Conservation (phyloP, 1,284 basidiomycete genomes). For the Cutaneotrichosporon mucoides region DNA sequence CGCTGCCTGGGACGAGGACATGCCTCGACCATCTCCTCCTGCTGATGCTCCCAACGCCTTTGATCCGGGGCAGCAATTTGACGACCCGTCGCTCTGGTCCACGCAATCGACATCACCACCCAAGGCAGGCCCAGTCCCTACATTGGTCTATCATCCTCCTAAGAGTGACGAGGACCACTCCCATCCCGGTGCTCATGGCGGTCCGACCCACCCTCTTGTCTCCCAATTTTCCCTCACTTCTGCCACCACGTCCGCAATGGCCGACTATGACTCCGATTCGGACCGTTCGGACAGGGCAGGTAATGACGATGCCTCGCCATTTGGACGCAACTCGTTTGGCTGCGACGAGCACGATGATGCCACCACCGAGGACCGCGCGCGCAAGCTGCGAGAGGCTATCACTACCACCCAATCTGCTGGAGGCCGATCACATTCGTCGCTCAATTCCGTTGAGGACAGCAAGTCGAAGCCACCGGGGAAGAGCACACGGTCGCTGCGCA, state of each 20-base stretch:
- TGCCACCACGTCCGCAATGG: not conserved
- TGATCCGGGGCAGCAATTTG: not conserved
- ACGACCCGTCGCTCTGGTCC: not conserved
- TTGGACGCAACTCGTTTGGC: constrained; percentile 9
- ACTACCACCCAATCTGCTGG: not conserved
- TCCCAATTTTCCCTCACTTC: constrained; percentile 1
- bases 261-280: constrained; percentile 2
- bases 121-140: not conserved
- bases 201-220: not conserved
- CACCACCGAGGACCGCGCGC: not conserved
- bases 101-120: not conserved
- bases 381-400: not conserved
- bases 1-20: constrained; percentile 12
- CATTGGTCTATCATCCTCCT: not conserved
- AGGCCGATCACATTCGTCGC: not conserved
- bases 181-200: too few relatives aligned
- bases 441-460: not conserved
- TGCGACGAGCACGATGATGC: not conserved
- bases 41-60: not conserved
- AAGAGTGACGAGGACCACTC: not conserved
- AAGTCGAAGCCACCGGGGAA: not conserved
- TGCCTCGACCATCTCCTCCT: not conserved
- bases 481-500: not conserved
- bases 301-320: not conserved
- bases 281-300: not conserved